Base-by-base conservation (phyloP, 176 grass and related monocot species). In the Cenchrus fungigraminus region DNA sequence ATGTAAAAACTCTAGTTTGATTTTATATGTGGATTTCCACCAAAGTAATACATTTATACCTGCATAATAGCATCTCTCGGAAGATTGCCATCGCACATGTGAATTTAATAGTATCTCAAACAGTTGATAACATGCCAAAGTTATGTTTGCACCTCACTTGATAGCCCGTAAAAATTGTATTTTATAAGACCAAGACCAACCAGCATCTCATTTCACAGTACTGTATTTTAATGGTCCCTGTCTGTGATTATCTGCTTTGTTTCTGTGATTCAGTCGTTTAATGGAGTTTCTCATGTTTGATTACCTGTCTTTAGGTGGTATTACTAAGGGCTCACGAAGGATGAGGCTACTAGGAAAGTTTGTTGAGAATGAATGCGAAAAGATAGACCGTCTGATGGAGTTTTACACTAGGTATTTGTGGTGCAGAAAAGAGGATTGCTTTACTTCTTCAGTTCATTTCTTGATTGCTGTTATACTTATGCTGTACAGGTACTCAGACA, bases 281-380 rank as follows among this genome's bases (percentile, higher is more conserved):
- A 73, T 5, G 9, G 72, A n/a, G 42, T 59, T 74, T 16, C 2
- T 29, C 6, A 78, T 88, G 14, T 87, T 65, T 84, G n/a, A n/a
- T 11, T 52, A 55, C 66, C 80, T 88, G 68, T 84, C 4, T 79
- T 76, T 77, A 98, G 96, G 91, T 92, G 91, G 93, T 45, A 93
- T 98, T 77, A 87, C 89, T 28, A 98, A 94, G 86, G 96, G 96
- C 86, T 95, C 96, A 66, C 92, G 96, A 89, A 87, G 89, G 83
- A 94, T 95, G 34, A 91, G 96, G 63, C 82, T 98, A 83, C 60
- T 98, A 79, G 91, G 89, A 76, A 98, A 98, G 87, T 98, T 98
- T 90, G 91, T 98, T 59, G 96, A 98, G 89, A 95, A 94, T 55
- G 96, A 98, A 86, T 98, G 93, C 55, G 96, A 98, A 87, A 98